Conservation (phyloP, 2,329 filamentous ascomycete genomes). For the Claviceps citrina region DNA sequence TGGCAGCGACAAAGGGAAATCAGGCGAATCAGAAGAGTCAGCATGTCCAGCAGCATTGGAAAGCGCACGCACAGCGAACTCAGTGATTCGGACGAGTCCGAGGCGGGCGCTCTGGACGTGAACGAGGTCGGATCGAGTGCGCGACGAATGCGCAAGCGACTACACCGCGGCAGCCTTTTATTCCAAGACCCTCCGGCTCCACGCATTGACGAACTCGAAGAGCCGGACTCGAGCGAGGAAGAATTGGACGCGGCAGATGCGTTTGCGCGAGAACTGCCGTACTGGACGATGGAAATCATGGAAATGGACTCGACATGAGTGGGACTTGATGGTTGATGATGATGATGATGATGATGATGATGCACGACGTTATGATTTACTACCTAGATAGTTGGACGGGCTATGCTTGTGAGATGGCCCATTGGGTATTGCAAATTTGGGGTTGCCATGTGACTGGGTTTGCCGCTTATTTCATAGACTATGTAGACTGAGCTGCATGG, state of each 20-base stretch:
- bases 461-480: neutral
- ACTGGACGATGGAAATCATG: slow-evolving; percentile 35
- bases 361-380: too few relatives aligned
- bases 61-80: slow-evolving; percentile 40
- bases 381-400: too few relatives aligned
- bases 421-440: too few relatives aligned
- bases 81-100: slow-evolving; percentile 33
- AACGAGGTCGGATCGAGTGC: slow-evolving; percentile 31
- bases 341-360: too few relatives aligned
- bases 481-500: neutral
- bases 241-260: slow-evolving; percentile 24
- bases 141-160: slow-evolving; percentile 30
- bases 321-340: too few relatives aligned
- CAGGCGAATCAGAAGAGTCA: slow-evolving; percentile 30
- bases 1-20: slow-evolving; percentile 26
- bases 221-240: slow-evolving; percentile 34
- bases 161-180: slow-evolving; percentile 31
- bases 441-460: neutral
- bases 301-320: slow-evolving; percentile 28
- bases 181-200: slow-evolving; percentile 35
- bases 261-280: slow-evolving; percentile 34
- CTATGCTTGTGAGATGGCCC: too few relatives aligned
- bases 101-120: slow-evolving; percentile 23
- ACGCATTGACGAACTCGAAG: slow-evolving; percentile 38
- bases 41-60: slow-evolving; percentile 37